A percentile compares a stretch with the other conserved stretches of the same genome.
These are phyloP conservation scores for Bipolaris sorokiniana DNA, from an alignment of 2,329 filamentous ascomycete genomes.

Conservation along the genomic window DNA sequence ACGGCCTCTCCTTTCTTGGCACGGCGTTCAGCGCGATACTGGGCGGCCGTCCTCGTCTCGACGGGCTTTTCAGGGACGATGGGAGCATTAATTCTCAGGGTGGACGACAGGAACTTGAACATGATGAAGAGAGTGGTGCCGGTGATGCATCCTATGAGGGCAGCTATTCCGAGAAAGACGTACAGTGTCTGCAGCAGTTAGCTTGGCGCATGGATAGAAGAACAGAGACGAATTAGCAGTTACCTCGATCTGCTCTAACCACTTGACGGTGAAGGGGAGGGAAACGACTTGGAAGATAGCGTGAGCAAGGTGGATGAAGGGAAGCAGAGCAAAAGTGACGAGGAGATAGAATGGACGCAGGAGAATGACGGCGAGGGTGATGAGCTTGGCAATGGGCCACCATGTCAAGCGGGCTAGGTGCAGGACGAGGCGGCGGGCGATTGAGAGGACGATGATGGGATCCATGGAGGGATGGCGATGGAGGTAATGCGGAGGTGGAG, in stretches of 20 bases:
- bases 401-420: constrained; percentile 40
- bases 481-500: neutral
- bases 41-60: constrained; percentile 33
- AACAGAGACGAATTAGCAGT: constrained; percentile 3
- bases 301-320: constrained; percentile 56
- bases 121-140: constrained; percentile 66
- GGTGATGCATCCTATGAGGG: constrained; percentile 68
- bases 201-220: neutral
- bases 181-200: constrained; percentile 52
- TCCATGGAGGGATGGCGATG: constrained; percentile 35
- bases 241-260: constrained; percentile 64
- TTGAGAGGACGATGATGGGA: constrained; percentile 35
- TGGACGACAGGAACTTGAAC: constrained; percentile 61
- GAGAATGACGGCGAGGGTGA: constrained; percentile 50
- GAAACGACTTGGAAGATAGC: constrained; percentile 51
- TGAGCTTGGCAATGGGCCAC: constrained; percentile 49
- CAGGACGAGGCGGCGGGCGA: constrained; percentile 19
- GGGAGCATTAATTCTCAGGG: constrained; percentile 52
- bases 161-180: constrained; percentile 69
- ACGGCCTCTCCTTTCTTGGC: constrained; percentile 28
- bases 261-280: constrained; percentile 54
- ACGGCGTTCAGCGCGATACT: constrained; percentile 39
- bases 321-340: constrained; percentile 58
- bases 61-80: constrained; percentile 13
- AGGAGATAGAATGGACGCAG: constrained; percentile 56